phyloP scores from a whole-genome alignment of 345 rosid genomes.

The Lepidium didymum region DNA sequence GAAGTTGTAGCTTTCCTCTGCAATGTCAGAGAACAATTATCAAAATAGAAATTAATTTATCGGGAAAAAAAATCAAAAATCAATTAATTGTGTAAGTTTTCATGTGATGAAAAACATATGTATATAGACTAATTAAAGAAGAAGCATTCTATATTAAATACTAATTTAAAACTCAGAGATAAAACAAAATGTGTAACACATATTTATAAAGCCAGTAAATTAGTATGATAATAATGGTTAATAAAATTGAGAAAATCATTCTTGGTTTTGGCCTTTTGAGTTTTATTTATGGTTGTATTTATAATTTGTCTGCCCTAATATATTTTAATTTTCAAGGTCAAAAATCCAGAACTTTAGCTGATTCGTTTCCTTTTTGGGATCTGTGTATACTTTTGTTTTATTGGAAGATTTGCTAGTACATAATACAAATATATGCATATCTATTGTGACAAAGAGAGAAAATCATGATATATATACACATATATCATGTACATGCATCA shows the following conservation, averaged over 20 bases:
- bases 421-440: conserved; percentile 25
- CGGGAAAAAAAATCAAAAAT: not conserved
- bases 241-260: conserved; percentile 12
- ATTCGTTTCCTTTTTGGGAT: conserved; percentile 32
- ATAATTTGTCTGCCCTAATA: conserved; percentile 1
- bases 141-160: not conserved
- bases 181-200: not conserved
- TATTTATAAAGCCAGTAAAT: not conserved
- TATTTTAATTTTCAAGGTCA: conserved; percentile 9
- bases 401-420: conserved; percentile 31
- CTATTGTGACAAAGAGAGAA: conserved; percentile 18
- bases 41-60: conserved; percentile 8
- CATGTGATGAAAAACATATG: not conserved
- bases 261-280: not conserved
- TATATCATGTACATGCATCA: conserved; percentile 16
- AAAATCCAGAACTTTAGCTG: conserved; percentile 26
- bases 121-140: not conserved
- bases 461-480: not conserved
- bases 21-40: conserved; percentile 25
- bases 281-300: conserved; percentile 2
- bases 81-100: not conserved
- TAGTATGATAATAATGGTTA: not conserved
- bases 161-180: not conserved
- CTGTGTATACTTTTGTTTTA: conserved; percentile 27
- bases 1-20: conserved; percentile 86